Evolutionary conservation across 75 land plant genomes (phyloP).

Genomic region (Pinus tabuliformis): DNA sequence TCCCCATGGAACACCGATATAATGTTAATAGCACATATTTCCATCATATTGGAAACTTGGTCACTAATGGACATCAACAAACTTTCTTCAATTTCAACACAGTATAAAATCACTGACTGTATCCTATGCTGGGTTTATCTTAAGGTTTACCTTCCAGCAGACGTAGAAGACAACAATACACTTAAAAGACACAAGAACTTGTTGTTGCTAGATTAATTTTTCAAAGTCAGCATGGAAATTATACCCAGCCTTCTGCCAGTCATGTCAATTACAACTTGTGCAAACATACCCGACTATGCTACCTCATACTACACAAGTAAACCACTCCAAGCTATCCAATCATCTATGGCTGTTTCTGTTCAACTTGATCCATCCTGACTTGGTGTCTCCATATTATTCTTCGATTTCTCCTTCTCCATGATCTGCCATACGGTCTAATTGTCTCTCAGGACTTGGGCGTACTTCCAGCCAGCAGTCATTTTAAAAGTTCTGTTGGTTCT

Average conservation of each 20-base stretch:
- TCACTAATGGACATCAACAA: too few relatives aligned
- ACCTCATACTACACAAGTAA: neutral
- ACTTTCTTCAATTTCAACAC: neutral
- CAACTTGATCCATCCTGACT: neutral
- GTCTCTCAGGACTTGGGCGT: neutral
- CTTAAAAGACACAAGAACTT: neutral
- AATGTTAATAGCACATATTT: too few relatives aligned
- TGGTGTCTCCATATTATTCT: neutral
- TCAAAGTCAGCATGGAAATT: neutral
- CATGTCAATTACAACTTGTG: neutral
- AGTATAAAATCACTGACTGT: neutral
- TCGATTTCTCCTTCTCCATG: neutral
- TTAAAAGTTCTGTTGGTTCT: neutral
- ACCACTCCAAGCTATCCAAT: neutral
- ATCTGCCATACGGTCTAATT: neutral
- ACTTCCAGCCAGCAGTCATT: neutral
- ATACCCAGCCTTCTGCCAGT: neutral
- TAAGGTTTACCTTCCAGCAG: neutral
- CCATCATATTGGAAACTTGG: too few relatives aligned
- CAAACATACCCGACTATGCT: neutral
- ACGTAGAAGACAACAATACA: neutral
- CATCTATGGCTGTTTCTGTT: neutral
- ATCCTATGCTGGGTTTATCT: neutral
- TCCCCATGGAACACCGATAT: too few relatives aligned
- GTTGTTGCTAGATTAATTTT: neutral